phyloP scores from a whole-genome alignment of 352 stramenopile genomes.

The Globisporangium cederbergense region DNA sequence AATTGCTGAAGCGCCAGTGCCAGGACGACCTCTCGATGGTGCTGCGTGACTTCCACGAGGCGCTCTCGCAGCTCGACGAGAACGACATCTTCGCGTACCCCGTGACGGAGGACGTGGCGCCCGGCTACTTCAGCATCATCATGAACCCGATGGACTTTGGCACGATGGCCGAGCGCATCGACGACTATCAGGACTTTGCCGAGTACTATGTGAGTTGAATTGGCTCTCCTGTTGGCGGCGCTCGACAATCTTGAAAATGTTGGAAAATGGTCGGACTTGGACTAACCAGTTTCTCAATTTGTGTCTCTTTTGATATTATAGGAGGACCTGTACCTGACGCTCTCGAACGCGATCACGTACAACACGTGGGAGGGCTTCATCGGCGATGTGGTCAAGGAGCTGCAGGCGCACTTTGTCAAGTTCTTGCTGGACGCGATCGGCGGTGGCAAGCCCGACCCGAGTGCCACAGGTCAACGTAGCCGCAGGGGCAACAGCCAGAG shows the following conservation, averaged over 20 bases:
- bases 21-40: constrained; percentile 53
- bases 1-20: constrained; percentile 51
- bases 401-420: constrained; percentile 72
- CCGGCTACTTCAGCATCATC: constrained; percentile 91
- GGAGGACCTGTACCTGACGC: constrained; percentile 70
- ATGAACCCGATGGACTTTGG: constrained; percentile 92
- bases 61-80: constrained; percentile 68
- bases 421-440: constrained; percentile 67
- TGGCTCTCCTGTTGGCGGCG: neutral
- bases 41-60: constrained; percentile 70
- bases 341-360: constrained; percentile 79
- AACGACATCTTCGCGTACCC: constrained; percentile 84
- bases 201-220: constrained; percentile 66
- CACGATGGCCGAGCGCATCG: constrained; percentile 88
- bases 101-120: constrained; percentile 90
- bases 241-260: neutral
- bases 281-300: constrained; percentile 12
- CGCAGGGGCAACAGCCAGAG: constrained; percentile 11
- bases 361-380: constrained; percentile 66
- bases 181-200: constrained; percentile 60
- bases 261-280: neutral
- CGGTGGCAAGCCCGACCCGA: constrained; percentile 23
- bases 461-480: neutral
- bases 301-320: constrained; percentile 19
- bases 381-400: constrained; percentile 51